Evolutionary conservation across 768 basidiomycete species (phyloP), one percentile per base, ranked within the genome.

Genomic region (Macrolepiota fuliginosa): DNA sequence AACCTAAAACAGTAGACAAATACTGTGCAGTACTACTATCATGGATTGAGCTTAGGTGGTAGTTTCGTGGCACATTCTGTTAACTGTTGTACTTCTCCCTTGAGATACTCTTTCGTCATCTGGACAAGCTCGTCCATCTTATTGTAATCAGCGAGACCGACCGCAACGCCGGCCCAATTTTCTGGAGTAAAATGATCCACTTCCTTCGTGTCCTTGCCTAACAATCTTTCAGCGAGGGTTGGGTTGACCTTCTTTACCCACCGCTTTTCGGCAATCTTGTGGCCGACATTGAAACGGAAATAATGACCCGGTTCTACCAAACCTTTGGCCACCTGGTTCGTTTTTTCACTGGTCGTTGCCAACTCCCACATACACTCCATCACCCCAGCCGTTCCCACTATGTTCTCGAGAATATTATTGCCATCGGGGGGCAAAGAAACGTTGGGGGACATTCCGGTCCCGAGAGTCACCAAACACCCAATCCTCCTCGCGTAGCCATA

Each of bases 371-470:
- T 64, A 40, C 62, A 42, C 24, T 58, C 42, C 3, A 69, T 25
- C 47, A 64, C 45, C 10, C 47, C 61, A 2, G 49, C 63, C 1
- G 64, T 51, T 11, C 61, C 58, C 25, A 46, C 57, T 17, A 65
- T 22, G 22, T 63, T 63, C 45, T 57, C 58, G 37, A 64, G 35
- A 36, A 62, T 32, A 27, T 64, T 59, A 15, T 54, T 59, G 19
- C 64, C 61, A 24, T 63, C 56, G 9, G 60, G 55, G 17, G 68
- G 63, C 25, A 69, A 52, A 45, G 56, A 60, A 39, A 68, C 60
- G 32, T 67, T 67, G 32, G 69, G 68, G 7, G 60, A 32, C 64
- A 70, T 68, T 39, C 70, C 70, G 1, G 70, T 70, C n/a, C 70
- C 70, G 13, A 71, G 63, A 15, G 69, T 70, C 25, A 70, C 61